phyloP scores from a whole-genome alignment of 2,329 filamentous ascomycete genomes.

The Phialemonium atrogriseum region DNA sequence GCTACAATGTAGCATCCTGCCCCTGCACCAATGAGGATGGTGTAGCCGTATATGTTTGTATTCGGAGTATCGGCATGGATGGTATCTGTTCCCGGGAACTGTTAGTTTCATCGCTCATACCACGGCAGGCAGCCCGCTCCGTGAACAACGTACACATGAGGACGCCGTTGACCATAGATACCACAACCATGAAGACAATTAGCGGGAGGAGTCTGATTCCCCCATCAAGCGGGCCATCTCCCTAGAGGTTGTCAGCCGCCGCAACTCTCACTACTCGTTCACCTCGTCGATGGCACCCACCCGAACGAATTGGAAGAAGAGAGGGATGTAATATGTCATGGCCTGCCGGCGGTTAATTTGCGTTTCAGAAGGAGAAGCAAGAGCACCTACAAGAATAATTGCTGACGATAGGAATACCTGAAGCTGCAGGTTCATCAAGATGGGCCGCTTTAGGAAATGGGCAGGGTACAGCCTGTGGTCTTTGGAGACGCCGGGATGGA shows the following conservation, averaged over 20 bases:
- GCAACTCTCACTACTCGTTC: constrained; percentile 25
- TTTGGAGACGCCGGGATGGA: too few species aligned
- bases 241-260: constrained; percentile 21
- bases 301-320: constrained; percentile 41
- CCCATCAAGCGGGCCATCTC: constrained; percentile 8
- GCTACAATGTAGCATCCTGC: constrained; percentile 27
- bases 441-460: too few species aligned
- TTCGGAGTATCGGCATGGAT: constrained; percentile 16
- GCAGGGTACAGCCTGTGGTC: too few species aligned
- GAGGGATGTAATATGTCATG: too few species aligned
- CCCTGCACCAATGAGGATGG: constrained; percentile 30
- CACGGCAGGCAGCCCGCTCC: constrained; percentile 4
- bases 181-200: constrained; percentile 7
- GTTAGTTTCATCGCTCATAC: too few species aligned
- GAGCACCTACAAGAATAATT: too few species aligned
- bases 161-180: constrained; percentile 6
- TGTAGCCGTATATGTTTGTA: constrained; percentile 23
- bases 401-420: too few species aligned
- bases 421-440: too few species aligned
- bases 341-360: too few species aligned
- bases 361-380: too few species aligned
- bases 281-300: constrained; percentile 26
- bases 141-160: constrained; percentile 4
- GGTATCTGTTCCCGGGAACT: too few species aligned
- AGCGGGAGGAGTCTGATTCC: constrained; percentile 10